phyloP scores from a whole-genome alignment of 345 rosid genomes.

The Linum usitatissimum region DNA sequence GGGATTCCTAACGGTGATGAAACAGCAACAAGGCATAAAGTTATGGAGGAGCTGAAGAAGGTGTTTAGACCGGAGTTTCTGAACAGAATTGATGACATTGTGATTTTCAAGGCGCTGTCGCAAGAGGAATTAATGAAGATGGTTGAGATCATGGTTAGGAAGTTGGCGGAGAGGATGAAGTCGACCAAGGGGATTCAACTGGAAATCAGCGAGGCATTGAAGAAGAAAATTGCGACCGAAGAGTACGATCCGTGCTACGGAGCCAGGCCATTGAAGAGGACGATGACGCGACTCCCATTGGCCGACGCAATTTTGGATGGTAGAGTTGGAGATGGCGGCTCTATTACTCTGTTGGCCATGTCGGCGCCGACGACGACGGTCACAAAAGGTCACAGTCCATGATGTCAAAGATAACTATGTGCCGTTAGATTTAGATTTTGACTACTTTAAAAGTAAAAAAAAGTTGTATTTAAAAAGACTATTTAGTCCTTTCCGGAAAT shows the following conservation, averaged over 20 bases:
- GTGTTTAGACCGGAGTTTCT: conserved; percentile 89
- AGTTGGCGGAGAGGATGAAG: conserved; percentile 66
- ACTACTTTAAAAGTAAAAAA: no score
- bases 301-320: conserved; percentile 98
- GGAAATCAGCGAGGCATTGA: conserved; percentile 82
- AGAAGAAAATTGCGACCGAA: conserved; percentile 81
- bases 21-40: conserved; percentile 9
- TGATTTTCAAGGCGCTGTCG: conserved; percentile 81
- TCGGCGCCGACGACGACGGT: conserved; percentile 57
- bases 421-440: no score
- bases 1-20: no score
- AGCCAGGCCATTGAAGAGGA: conserved; percentile 90
- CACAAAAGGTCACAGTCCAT: no score
- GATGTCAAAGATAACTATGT: no score
- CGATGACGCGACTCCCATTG: conserved; percentile 89
- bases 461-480: no score
- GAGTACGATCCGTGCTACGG: conserved; percentile 97
- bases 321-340: conserved; percentile 84
- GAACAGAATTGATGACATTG: conserved; percentile 92
- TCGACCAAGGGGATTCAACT: conserved; percentile 62
- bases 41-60: conserved; percentile 79
- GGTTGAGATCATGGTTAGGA: conserved; percentile 86
- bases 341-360: conserved; percentile 78
- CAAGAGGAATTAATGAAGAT: conserved; percentile 84
- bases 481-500: no score